A percentile compares a stretch with the other conserved stretches of the same genome.
phyloP scores from a whole-genome alignment of 805 yeast species.

The Yamadazyma nakazawae region DNA sequence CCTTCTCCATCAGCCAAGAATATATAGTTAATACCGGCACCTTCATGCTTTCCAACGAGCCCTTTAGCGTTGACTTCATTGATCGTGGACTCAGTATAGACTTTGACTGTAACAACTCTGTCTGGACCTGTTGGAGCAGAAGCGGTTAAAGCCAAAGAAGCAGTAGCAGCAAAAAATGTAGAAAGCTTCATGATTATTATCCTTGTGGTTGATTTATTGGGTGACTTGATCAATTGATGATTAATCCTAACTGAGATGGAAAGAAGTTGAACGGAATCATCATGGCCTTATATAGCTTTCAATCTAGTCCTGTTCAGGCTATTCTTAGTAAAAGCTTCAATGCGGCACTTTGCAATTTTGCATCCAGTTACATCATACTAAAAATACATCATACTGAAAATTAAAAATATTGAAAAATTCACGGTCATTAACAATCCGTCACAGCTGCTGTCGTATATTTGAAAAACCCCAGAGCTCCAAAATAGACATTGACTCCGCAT shows the following conservation, averaged over 20 bases:
- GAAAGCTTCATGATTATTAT: constrained; percentile 12
- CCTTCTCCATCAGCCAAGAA: constrained; percentile 24
- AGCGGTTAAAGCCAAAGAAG: constrained; percentile 7
- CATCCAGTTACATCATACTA: neutral
- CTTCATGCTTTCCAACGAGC: constrained; percentile 34
- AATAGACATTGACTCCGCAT: no score
- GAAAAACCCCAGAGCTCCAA: no score
- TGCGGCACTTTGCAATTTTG: neutral
- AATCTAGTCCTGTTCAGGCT: neutral
- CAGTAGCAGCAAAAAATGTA: constrained; percentile 11
- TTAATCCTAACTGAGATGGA: neutral
- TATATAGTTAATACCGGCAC: constrained; percentile 44
- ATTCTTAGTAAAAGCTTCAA: neutral
- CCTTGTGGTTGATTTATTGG: neutral
- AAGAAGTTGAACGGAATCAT: neutral
- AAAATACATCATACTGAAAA: neutral
- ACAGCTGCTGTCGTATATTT: no score
- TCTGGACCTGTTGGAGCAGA: constrained; percentile 2
- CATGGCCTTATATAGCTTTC: neutral
- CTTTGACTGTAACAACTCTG: neutral
- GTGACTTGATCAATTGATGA: neutral
- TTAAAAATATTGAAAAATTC: no score
- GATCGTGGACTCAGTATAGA: constrained; percentile 1
- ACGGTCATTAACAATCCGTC: no score
- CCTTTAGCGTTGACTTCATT: constrained; percentile 19